Evolutionary conservation across 257 asterid species (phyloP).

Genomic region (Gardenia jasminoides): DNA sequence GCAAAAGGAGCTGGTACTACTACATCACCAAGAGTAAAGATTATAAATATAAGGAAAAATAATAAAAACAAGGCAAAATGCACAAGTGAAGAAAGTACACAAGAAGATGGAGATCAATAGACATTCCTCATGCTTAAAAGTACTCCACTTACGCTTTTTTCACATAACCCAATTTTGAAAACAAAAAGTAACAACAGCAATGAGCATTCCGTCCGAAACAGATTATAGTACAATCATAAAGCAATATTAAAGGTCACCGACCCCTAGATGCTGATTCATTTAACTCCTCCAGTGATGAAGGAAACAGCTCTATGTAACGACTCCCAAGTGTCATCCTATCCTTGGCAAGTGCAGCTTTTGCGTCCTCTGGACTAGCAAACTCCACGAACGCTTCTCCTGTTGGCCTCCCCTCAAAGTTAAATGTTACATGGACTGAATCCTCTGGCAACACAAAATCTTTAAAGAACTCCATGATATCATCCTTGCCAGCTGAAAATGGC

Average conservation of each 20-base stretch:
- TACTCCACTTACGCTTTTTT: not conserved
- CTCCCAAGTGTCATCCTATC: conserved; percentile 93
- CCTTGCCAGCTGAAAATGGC: conserved; percentile 92
- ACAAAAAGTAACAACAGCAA: not conserved
- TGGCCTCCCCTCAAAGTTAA: conserved; percentile 67
- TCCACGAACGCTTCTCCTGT: conserved; percentile 95
- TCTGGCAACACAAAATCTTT: conserved; percentile 59
- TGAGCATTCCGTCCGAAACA: not conserved
- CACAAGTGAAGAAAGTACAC: too few relatives aligned
- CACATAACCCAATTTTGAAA: not conserved
- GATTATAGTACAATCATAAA: conserved; percentile 4
- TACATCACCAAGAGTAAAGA: not conserved
- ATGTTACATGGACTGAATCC: conserved; percentile 58
- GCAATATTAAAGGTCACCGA: conserved; percentile 33
- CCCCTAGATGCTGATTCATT: conserved; percentile 60
- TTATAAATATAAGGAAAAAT: too few relatives aligned
- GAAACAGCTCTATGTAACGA: conserved; percentile 80
- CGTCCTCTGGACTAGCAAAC: conserved; percentile 65
- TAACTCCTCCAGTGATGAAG: conserved; percentile 62
- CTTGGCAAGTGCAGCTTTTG: conserved; percentile 73
- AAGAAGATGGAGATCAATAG: not conserved
- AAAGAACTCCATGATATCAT: conserved; percentile 80
- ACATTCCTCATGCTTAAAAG: not conserved
- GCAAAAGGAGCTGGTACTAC: not conserved
- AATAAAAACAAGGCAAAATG: too few relatives aligned